Conservation (phyloP, 2,329 filamentous ascomycete genomes). For the Hypoxylon sp. region DNA sequence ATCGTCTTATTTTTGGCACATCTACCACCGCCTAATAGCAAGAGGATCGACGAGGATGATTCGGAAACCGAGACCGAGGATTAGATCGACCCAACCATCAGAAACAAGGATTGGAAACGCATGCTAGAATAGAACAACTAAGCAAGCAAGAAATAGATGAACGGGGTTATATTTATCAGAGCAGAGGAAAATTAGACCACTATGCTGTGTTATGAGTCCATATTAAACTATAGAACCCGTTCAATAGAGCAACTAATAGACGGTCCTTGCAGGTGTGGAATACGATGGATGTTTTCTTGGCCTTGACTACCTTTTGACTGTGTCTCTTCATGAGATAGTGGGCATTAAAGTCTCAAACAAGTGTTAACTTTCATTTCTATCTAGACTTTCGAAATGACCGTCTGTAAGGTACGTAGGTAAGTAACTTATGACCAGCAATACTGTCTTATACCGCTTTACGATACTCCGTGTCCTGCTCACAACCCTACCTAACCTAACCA, state of each 20-base stretch:
- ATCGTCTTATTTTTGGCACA: conserved; percentile 55
- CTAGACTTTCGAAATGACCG: too few species aligned
- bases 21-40: conserved; percentile 36
- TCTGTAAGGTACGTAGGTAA: too few species aligned
- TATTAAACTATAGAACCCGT: conserved; percentile 6
- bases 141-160: conserved; percentile 9
- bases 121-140: not conserved
- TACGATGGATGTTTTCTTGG: not conserved
- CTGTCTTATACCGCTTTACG: too few species aligned
- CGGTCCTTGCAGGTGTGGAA: not conserved
- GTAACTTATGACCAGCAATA: not conserved
- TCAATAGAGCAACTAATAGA: conserved; percentile 11
- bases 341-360: too few species aligned
- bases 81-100: conserved; percentile 2
- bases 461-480: too few species aligned
- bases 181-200: conserved; percentile 9
- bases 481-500: not conserved
- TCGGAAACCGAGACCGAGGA: conserved; percentile 38
- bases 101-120: not conserved
- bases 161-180: conserved; percentile 3
- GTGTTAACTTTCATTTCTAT: too few species aligned
- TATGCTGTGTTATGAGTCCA: not conserved
- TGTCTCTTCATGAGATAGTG: not conserved
- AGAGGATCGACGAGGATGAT: conserved; percentile 37
- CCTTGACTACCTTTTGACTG: not conserved